phyloP scores from a whole-genome alignment of 768 basidiomycete genomes.

The Boletus coccyginus region DNA sequence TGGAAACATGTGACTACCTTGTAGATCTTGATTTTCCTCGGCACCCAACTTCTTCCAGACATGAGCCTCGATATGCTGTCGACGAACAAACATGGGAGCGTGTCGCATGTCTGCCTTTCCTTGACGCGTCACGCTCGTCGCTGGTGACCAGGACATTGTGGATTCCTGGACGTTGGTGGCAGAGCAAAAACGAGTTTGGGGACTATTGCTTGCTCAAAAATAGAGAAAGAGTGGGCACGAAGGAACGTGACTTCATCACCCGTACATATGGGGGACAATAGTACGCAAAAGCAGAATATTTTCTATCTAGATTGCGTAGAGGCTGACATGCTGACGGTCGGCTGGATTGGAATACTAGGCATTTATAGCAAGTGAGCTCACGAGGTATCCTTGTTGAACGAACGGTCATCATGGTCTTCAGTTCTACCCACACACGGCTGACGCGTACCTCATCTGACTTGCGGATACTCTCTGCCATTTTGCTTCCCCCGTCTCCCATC shows the following conservation, averaged over 20 bases:
- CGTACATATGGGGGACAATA: constrained; percentile 7
- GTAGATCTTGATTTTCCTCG: constrained; percentile 86
- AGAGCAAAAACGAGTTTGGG: constrained; percentile 70
- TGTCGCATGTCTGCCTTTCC: constrained; percentile 76
- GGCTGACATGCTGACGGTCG: constrained; percentile 17
- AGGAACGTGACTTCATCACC: constrained; percentile 22
- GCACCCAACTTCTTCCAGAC: constrained; percentile 49
- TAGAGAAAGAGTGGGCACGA: constrained; percentile 31
- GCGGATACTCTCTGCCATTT: constrained; percentile 32
- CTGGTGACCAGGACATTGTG: constrained; percentile 75
- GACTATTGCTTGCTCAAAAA: constrained; percentile 89
- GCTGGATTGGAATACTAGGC: constrained; percentile 20
- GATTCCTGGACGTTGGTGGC: constrained; percentile 72
- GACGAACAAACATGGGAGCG: constrained; percentile 75
- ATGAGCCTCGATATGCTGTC: constrained; percentile 79
- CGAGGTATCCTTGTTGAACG: neutral
- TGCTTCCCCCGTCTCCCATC: constrained; percentile 47
- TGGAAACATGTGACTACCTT: constrained; percentile 81
- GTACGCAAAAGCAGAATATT: constrained; percentile 5
- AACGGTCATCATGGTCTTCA: constrained; percentile 12
- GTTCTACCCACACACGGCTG: constrained; percentile 23
- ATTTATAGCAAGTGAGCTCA: constrained; percentile 1
- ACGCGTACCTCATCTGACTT: constrained; percentile 43
- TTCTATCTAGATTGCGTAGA: constrained; percentile 6
- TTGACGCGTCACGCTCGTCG: constrained; percentile 76